These are phyloP conservation scores for Peronospora destructor DNA, from an alignment of 352 stramenopile species.

Conservation along the genomic window DNA sequence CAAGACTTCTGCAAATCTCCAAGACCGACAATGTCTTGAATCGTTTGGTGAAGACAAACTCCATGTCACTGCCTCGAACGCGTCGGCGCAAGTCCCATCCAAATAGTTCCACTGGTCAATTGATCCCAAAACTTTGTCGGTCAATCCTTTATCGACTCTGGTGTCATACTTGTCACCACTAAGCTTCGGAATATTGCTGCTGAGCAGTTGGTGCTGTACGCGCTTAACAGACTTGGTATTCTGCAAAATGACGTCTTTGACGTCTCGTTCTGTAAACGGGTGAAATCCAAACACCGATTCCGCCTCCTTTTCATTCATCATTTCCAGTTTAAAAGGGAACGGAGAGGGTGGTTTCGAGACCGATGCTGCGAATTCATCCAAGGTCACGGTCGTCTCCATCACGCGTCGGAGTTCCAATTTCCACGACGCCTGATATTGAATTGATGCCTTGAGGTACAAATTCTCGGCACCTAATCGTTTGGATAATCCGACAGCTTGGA, in stretches of 20 bases:
- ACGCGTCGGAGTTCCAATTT: conserved; percentile 43
- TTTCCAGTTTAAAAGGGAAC: conserved; percentile 20
- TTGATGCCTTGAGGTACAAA: conserved; percentile 37
- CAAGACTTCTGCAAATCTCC: conserved; percentile 40
- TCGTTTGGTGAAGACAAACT: conserved; percentile 41
- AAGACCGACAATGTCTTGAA: conserved; percentile 32
- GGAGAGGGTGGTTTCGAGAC: conserved; percentile 13
- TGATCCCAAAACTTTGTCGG: conserved; percentile 3
- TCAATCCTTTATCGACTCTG: conserved; percentile 5
- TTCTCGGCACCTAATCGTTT: conserved; percentile 50
- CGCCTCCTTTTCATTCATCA: conserved; percentile 29
- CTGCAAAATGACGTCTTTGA: conserved; percentile 42
- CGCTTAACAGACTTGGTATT: conserved; percentile 24
- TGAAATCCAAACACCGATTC: conserved; percentile 40
- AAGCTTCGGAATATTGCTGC: not conserved
- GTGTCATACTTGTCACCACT: conserved; percentile 6
- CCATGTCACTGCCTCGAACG: conserved; percentile 36
- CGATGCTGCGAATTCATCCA: conserved; percentile 21
- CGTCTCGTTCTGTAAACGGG: conserved; percentile 19
- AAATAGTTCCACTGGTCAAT: conserved; percentile 33
- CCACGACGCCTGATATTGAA: conserved; percentile 42
- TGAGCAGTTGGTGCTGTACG: conserved; percentile 30
- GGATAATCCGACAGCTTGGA: conserved; percentile 26
- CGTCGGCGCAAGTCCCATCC: conserved; percentile 38
- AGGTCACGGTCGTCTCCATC: conserved; percentile 36